phyloP scores from a whole-genome alignment of 2,329 filamentous ascomycete genomes.

The Claviceps sp. region DNA sequence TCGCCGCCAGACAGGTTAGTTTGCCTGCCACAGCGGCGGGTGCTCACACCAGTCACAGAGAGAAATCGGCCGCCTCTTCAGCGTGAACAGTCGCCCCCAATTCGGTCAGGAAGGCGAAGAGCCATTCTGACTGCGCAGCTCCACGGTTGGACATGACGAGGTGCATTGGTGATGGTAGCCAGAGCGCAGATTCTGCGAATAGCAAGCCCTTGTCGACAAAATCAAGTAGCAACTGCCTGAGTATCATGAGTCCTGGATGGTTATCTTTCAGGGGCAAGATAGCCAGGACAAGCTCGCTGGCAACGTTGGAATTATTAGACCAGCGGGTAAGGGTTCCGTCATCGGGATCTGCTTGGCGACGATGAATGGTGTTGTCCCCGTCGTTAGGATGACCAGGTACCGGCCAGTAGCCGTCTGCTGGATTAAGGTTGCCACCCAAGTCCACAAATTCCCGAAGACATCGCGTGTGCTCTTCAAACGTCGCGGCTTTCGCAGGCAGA shows the following conservation, averaged over 20 bases:
- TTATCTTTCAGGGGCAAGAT: not conserved
- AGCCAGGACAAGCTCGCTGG: not conserved
- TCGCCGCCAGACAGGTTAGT: not conserved
- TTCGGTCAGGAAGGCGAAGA: not conserved
- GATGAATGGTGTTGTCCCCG: not conserved
- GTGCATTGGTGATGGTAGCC: not conserved
- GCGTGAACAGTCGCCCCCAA: not conserved
- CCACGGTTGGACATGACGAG: not conserved
- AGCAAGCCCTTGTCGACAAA: not conserved
- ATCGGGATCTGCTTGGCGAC: not conserved
- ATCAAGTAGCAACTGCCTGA: not conserved
- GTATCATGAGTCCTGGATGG: not conserved
- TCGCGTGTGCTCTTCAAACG: not conserved
- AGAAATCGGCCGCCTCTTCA: not conserved
- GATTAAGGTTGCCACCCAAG: slow-evolving; percentile 1
- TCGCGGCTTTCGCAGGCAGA: no score
- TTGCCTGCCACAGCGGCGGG: not conserved
- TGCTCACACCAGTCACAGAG: not conserved
- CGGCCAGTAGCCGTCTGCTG: not conserved
- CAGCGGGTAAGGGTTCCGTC: not conserved
- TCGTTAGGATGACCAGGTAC: no score
- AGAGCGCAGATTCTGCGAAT: not conserved
- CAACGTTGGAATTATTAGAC: not conserved
- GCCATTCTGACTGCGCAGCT: not conserved
- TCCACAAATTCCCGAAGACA: not conserved